Percentiles rank a stretch among this genome's conserved stretches.
These are phyloP conservation scores for Wickerhamiella nectarea DNA, from an alignment of 805 yeast species.

Conservation along the genomic window DNA sequence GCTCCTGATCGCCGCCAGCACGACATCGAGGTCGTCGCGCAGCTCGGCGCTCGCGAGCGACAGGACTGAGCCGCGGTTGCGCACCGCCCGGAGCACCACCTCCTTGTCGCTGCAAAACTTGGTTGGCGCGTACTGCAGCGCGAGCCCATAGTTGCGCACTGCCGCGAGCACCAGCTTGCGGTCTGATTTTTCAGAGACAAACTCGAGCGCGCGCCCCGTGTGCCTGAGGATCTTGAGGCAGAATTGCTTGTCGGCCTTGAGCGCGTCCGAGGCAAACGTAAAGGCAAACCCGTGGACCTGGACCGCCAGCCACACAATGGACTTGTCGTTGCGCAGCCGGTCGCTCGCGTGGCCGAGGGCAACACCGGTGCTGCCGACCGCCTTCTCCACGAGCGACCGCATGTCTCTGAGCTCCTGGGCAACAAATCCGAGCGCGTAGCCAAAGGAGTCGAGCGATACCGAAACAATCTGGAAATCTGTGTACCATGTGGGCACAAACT, in stretches of 20 bases:
- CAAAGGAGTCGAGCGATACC: constrained; percentile 2
- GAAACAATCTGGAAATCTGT: not conserved
- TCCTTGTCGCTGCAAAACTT: constrained; percentile 2
- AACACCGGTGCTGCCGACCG: constrained; percentile 5
- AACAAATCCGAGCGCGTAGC: constrained; percentile 8
- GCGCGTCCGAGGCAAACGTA: not conserved
- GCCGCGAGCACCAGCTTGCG: constrained; percentile 9
- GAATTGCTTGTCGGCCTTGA: not conserved
- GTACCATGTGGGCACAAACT: constrained; percentile 6
- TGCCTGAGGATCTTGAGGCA: constrained; percentile 7
- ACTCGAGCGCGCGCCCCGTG: constrained; percentile 9
- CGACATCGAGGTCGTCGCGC: constrained; percentile 4
- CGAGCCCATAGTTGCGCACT: constrained; percentile 6
- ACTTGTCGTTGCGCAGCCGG: constrained; percentile 3
- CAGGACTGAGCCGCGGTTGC: constrained; percentile 1
- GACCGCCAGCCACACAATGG: constrained; percentile 3
- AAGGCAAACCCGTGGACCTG: constrained; percentile 7
- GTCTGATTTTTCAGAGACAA: constrained; percentile 1
- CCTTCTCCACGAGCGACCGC: not conserved
- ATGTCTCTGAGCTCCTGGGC: not conserved
- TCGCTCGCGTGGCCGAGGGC: constrained; percentile 5
- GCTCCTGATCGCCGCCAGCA: constrained; percentile 1
- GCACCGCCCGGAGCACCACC: constrained; percentile 5
- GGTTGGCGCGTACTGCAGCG: constrained; percentile 1
- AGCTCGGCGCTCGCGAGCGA: not conserved